These are phyloP conservation scores for Arthrobotrys sinensis DNA, from an alignment of 2,329 filamentous ascomycete species.

Conservation along the genomic window DNA sequence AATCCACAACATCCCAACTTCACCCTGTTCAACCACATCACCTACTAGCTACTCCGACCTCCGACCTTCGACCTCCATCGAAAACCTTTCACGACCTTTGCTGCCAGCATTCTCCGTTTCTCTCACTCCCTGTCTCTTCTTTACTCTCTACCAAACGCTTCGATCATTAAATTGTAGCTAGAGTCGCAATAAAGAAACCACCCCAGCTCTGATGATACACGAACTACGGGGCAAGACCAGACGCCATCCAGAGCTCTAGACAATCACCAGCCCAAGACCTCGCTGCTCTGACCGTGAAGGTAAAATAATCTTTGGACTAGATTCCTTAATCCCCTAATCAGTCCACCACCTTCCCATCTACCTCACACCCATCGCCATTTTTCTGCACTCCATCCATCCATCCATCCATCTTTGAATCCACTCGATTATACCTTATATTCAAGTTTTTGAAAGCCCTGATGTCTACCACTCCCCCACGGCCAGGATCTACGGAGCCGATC, in stretches of 20 bases:
- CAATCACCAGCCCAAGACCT: constrained; percentile 11
- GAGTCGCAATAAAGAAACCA: constrained; percentile 47
- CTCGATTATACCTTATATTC: constrained; percentile 16
- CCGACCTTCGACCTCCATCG: constrained; percentile 23
- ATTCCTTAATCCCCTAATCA: constrained; percentile 24
- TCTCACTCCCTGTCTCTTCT: constrained; percentile 6
- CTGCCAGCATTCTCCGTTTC: background rate
- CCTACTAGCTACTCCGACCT: background rate
- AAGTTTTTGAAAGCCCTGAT: constrained; percentile 43
- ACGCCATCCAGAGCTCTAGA: constrained; percentile 38
- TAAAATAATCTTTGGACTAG: constrained; percentile 32
- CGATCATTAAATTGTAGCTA: constrained; percentile 52
- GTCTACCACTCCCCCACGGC: constrained; percentile 55
- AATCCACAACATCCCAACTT: constrained; percentile 18
- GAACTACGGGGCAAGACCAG: constrained; percentile 8
- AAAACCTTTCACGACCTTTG: background rate
- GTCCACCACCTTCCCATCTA: constrained; percentile 5
- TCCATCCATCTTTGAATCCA: constrained; percentile 21
- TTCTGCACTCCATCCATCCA: background rate
- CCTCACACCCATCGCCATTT: background rate
- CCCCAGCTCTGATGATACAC: constrained; percentile 46
- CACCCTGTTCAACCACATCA: constrained; percentile 10
- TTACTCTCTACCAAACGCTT: constrained; percentile 8
- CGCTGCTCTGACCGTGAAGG: constrained; percentile 50
- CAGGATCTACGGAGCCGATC: constrained; percentile 55